Evolutionary conservation across 2,329 filamentous ascomycete species (phyloP).

Genomic region (Claviceps sp.): DNA sequence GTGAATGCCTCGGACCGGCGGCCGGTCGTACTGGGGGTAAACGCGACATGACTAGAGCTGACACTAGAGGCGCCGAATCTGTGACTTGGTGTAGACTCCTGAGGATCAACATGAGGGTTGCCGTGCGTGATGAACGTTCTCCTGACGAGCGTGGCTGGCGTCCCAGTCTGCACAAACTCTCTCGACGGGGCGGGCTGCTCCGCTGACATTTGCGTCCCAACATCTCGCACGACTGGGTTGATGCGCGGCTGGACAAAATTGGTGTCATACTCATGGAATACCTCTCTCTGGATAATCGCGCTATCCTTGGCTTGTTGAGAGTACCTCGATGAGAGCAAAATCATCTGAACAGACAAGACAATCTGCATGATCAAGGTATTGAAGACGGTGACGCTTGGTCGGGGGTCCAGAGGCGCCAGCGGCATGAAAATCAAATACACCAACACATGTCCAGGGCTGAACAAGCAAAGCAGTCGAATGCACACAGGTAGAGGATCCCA

Average conservation of each 20-base stretch:
- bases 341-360: constrained; percentile 65
- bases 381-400: constrained; percentile 75
- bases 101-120: constrained; percentile 66
- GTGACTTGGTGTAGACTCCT: constrained; percentile 26
- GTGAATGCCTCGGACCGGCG: constrained; percentile 20
- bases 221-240: constrained; percentile 65
- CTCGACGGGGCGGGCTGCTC: constrained; percentile 27
- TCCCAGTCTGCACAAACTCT: constrained; percentile 35
- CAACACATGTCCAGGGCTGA: constrained; percentile 86
- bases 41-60: constrained; percentile 17
- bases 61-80: background rate
- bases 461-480: constrained; percentile 72
- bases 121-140: constrained; percentile 69
- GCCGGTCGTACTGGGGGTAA: constrained; percentile 3
- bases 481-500: constrained; percentile 89
- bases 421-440: constrained; percentile 85
- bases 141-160: constrained; percentile 50
- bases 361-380: constrained; percentile 66
- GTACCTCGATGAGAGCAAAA: constrained; percentile 60
- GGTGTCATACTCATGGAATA: constrained; percentile 87
- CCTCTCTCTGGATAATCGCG: constrained; percentile 75
- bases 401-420: constrained; percentile 57
- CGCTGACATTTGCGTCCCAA: constrained; percentile 62
- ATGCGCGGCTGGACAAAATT: constrained; percentile 88
- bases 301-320: constrained; percentile 77